Evolutionary conservation across 2,329 filamentous ascomycete genomes (phyloP), one percentile per base, ranked within the genome.

Genomic region (Sporothrix humicola): DNA sequence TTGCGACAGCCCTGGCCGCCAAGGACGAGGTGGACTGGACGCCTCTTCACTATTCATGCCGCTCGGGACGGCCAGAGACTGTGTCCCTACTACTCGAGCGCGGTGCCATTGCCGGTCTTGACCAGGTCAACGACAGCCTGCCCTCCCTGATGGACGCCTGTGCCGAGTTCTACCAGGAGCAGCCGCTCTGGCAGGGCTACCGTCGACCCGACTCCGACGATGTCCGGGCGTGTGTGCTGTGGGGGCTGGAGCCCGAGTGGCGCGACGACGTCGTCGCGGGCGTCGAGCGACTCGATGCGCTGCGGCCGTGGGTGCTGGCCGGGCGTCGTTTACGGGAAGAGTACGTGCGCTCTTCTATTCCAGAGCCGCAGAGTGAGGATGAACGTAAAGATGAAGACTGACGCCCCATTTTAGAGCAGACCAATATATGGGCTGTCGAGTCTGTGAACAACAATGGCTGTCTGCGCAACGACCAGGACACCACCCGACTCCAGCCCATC

Each of bases 391-490:
- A 3, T 3, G 23, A 26, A 26, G 23, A 26, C 23, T 1, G 23
- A 26, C 23, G 23, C 23, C 23, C 23, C 23, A 26, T 26, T 26
- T 26, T 26, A 26, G 23, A 26, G 3, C 23, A 26, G 23, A 26
- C 1, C 23, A 26, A 26, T 26, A 26, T 26, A 26, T 26, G 23
- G 23, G 23, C 23, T 26, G 3, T 26, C 23, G 23, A 26, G 23
- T 26, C 23, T 26, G 15, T 56, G 17, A 59, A 37, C 56, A 23
- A 23, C 20, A 10, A 59, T 10, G 42, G 31, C 31, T 7, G 31
- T 37, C 31, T 65, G 8, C 50, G 71, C 42, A 69, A 52, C 15
- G 63, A 73, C 9, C 71, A 73, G 15, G 71, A 73, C 71, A 69
- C 71, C 20, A 69, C 71, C n/a, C 71, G 42, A 7, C 8, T 71